Conservation (phyloP, 352 stramenopile genomes). For the Pythium myriotylum region DNA sequence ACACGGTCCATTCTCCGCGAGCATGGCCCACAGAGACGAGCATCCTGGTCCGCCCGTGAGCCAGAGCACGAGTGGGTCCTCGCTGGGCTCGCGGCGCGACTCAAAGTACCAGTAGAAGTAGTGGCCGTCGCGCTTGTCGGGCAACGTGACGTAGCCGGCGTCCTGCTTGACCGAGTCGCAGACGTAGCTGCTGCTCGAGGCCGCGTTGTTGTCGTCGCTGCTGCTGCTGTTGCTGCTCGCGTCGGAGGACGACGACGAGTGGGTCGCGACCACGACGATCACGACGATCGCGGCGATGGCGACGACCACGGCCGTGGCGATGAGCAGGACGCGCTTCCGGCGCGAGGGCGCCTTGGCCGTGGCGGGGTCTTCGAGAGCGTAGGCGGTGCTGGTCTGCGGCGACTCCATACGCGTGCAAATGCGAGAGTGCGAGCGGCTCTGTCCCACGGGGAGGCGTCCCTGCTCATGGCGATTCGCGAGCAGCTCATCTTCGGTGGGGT, state of each 20-base stretch:
- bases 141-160: conserved; percentile 49
- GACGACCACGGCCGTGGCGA: conserved; percentile 1
- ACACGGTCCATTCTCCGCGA: conserved; percentile 60
- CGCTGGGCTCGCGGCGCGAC: conserved; percentile 34
- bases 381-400: too few species aligned
- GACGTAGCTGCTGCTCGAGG: conserved; percentile 10
- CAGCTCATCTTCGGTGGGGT: too few species aligned
- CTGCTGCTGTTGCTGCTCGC: too few species aligned
- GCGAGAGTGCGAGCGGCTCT: too few species aligned
- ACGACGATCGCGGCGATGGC: conserved; percentile 4
- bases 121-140: conserved; percentile 52
- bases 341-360: not conserved
- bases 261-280: conserved; percentile 8
- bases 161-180: conserved; percentile 35
- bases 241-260: not conserved
- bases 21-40: conserved; percentile 35
- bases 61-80: conserved; percentile 58
- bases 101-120: conserved; percentile 78
- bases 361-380: not conserved
- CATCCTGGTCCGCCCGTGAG: conserved; percentile 51
- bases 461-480: too few species aligned
- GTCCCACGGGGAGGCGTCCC: too few species aligned
- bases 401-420: too few species aligned
- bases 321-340: not conserved
- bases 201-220: conserved; percentile 12